phyloP scores from a whole-genome alignment of 2,329 filamentous ascomycete species.

The Penicillium frequentans region DNA sequence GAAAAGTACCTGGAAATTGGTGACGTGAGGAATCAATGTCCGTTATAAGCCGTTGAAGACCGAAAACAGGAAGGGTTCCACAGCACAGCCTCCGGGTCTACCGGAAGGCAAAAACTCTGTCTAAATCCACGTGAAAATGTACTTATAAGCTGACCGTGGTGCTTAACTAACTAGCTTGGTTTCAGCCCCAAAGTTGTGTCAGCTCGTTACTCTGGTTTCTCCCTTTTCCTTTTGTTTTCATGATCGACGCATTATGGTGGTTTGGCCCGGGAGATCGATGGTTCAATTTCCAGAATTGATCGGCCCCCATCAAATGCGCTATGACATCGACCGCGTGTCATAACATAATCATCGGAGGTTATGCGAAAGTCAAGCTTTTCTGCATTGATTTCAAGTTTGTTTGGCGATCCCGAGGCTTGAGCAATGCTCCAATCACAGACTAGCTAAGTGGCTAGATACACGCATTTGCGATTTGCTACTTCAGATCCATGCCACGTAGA shows the following conservation, averaged over 20 bases:
- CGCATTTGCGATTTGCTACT: not conserved
- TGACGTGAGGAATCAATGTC: not conserved
- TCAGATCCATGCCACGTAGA: not conserved
- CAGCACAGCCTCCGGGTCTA: conserved; percentile 26
- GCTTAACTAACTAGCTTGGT: too few species aligned
- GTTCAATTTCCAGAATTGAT: not conserved
- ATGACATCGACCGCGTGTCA: conserved; percentile 9
- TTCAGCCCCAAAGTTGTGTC: not conserved
- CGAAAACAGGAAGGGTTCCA: conserved; percentile 14
- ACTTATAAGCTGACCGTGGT: not conserved
- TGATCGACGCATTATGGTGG: conserved; percentile 5
- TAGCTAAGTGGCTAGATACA: not conserved
- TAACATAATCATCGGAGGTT: not conserved
- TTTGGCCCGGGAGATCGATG: conserved; percentile 13
- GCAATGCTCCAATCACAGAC: not conserved
- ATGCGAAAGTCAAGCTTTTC: not conserved
- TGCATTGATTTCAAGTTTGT: not conserved
- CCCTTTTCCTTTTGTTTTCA: not conserved
- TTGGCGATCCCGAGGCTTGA: not conserved
- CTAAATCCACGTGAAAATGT: conserved; percentile 4
- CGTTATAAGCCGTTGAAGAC: not conserved
- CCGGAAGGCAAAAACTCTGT: conserved; percentile 15
- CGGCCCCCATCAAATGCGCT: not conserved
- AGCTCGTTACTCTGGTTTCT: not conserved
- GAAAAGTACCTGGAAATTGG: not conserved